Conservation (phyloP, 768 basidiomycete species). For the Leccinum subtestaceum region DNA sequence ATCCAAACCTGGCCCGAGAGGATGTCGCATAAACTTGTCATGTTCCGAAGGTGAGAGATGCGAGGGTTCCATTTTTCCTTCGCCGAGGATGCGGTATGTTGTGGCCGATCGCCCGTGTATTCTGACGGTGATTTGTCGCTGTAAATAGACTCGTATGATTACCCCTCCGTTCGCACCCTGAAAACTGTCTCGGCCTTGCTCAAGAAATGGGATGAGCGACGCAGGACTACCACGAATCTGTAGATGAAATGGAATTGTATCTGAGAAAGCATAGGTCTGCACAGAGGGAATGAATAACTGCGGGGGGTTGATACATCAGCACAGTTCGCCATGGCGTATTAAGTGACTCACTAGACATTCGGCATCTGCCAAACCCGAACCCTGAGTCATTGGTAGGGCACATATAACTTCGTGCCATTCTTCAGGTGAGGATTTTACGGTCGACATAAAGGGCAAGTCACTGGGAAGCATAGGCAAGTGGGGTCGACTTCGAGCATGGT, state of each 20-base stretch:
- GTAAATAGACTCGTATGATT: slow-evolving; percentile 47
- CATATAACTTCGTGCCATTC: slow-evolving; percentile 59
- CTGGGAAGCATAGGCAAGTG: slow-evolving; percentile 47
- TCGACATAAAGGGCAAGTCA: slow-evolving; percentile 49
- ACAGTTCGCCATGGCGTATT: neutral
- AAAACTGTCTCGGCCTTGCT: slow-evolving; percentile 9
- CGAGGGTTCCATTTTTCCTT: slow-evolving; percentile 47
- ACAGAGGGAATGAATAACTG: slow-evolving; percentile 62
- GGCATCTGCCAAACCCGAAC: slow-evolving; percentile 37
- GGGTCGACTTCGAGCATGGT: slow-evolving; percentile 54
- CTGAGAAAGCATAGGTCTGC: slow-evolving; percentile 50
- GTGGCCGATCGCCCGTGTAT: slow-evolving; percentile 22
- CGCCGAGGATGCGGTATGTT: slow-evolving; percentile 37
- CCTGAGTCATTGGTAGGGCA: slow-evolving; percentile 38
- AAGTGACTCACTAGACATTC: slow-evolving; percentile 45
- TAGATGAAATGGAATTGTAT: slow-evolving; percentile 63
- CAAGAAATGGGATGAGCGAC: slow-evolving; percentile 47
- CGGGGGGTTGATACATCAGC: slow-evolving; percentile 1
- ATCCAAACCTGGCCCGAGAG: slow-evolving; percentile 31
- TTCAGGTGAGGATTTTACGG: slow-evolving; percentile 60
- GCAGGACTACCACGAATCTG: slow-evolving; percentile 50
- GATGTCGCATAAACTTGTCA: slow-evolving; percentile 2
- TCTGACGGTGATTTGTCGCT: slow-evolving; percentile 47
- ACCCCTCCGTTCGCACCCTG: slow-evolving; percentile 11
- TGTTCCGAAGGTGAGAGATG: slow-evolving; percentile 33